A percentile compares a stretch with the other conserved stretches of the same genome.
These are phyloP conservation scores for Pleurotus tuoliensis DNA, from an alignment of 768 basidiomycete genomes.

Conservation along the genomic window DNA sequence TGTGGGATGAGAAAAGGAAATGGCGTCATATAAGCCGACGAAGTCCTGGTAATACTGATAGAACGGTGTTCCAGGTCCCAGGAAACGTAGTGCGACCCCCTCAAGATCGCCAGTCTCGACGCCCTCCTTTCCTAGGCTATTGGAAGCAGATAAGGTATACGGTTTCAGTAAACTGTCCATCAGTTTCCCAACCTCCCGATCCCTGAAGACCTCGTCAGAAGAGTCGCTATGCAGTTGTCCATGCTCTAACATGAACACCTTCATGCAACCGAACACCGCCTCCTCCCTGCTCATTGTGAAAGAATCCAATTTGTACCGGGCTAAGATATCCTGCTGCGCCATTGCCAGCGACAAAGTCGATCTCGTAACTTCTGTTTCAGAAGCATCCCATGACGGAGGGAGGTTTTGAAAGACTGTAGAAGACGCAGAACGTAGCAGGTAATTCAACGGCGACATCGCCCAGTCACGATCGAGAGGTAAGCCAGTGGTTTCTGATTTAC, in stretches of 20 bases:
- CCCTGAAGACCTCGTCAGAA: constrained; percentile 76
- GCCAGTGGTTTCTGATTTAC: constrained; percentile 22
- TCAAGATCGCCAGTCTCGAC: constrained; percentile 39
- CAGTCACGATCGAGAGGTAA: constrained; percentile 60
- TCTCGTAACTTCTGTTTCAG: constrained; percentile 74
- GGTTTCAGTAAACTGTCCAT: constrained; percentile 61
- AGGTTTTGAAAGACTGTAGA: constrained; percentile 67
- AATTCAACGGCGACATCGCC: constrained; percentile 65
- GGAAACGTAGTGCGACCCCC: constrained; percentile 48
- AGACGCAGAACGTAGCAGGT: constrained; percentile 73
- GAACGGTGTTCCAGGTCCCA: constrained; percentile 74
- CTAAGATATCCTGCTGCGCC: constrained; percentile 42
- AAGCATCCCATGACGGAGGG: constrained; percentile 71
- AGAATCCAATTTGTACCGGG: constrained; percentile 32
- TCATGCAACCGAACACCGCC: constrained; percentile 78
- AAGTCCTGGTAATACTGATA: constrained; percentile 94
- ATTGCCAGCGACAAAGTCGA: constrained; percentile 62
- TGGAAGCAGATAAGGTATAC: constrained; percentile 34
- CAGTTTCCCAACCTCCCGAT: constrained; percentile 51
- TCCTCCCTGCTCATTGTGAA: constrained; percentile 52
- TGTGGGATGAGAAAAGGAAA: constrained; percentile 78
- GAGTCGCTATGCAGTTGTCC: constrained; percentile 53
- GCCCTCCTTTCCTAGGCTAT: background rate
- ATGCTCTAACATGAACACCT: constrained; percentile 94
- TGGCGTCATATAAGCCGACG: constrained; percentile 83